These are phyloP conservation scores for Sporothrix globosa DNA, from an alignment of 2,329 filamentous ascomycete genomes.

Conservation along the genomic window DNA sequence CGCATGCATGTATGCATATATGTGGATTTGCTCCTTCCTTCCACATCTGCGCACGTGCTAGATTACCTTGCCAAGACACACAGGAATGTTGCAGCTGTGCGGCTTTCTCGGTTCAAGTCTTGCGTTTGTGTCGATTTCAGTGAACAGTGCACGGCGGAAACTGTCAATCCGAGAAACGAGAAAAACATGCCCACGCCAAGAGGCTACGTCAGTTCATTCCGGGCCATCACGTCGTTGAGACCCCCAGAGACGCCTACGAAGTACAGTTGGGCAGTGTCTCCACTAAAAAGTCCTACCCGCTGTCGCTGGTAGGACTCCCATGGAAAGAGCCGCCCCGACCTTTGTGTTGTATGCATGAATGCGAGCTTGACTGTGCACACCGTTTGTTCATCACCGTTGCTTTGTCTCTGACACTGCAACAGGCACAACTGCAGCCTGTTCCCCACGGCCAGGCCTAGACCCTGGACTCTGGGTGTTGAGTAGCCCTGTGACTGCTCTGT, in stretches of 20 bases:
- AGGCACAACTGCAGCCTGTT: neutral
- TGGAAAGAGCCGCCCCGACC: neutral
- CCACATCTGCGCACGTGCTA: conserved; percentile 23
- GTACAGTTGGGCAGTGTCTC: neutral
- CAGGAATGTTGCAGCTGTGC: neutral
- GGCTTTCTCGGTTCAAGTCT: neutral
- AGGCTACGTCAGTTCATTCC: conserved; percentile 14
- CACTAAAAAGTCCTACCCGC: conserved; percentile 35
- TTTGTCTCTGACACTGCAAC: too few species aligned
- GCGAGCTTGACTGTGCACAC: conserved; percentile 12
- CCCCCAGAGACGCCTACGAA: too few species aligned
- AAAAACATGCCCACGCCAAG: neutral
- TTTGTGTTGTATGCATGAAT: neutral
- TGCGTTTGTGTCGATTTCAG: neutral
- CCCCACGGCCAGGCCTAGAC: conserved; percentile 15
- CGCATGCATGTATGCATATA: neutral
- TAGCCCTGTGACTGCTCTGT: neutral
- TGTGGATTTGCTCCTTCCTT: neutral
- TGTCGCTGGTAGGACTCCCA: conserved; percentile 27
- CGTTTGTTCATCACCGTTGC: neutral
- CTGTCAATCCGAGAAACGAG: neutral
- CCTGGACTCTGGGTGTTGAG: too few species aligned
- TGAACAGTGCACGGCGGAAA: neutral
- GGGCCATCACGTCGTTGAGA: neutral
- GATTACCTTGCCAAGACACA: conserved; percentile 29